phyloP scores from a whole-genome alignment of 2,329 filamentous ascomycete genomes.

The Apiospora saccharicola region DNA sequence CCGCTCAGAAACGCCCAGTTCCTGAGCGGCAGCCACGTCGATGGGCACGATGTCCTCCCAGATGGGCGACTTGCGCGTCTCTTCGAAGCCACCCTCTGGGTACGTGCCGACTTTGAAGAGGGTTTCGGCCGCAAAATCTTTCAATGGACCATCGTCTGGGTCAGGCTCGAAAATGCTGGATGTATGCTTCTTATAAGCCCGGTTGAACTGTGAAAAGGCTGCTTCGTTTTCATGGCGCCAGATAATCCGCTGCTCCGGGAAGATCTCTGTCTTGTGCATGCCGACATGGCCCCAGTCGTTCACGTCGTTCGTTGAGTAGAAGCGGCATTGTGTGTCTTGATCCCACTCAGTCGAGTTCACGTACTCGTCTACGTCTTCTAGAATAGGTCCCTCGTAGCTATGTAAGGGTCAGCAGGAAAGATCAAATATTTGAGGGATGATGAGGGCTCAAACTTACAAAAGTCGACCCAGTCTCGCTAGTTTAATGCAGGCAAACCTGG shows the following conservation, averaged over 20 bases:
- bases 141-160: background rate
- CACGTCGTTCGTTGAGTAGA: background rate
- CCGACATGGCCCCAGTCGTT: conserved; percentile 27
- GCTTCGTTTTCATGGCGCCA: conserved; percentile 37
- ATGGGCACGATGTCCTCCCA: conserved; percentile 38
- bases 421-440: background rate
- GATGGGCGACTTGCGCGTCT: conserved; percentile 32
- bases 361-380: conserved; percentile 6
- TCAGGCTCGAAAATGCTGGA: background rate
- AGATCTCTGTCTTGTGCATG: conserved; percentile 34
- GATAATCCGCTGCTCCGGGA: conserved; percentile 40
- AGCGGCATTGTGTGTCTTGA: background rate
- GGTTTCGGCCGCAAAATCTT: background rate
- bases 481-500: conserved; percentile 29
- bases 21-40: conserved; percentile 32
- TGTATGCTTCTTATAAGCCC: conserved; percentile 12
- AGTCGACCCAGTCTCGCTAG: conserved; percentile 35
- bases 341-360: background rate
- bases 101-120: conserved; percentile 1
- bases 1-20: conserved; percentile 34
- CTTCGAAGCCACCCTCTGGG: conserved; percentile 16
- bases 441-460: conserved; percentile 32
- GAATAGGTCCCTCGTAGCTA: conserved; percentile 5
- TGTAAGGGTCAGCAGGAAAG: background rate
- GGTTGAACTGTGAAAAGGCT: conserved; percentile 14